Base-by-base conservation (phyloP, 2,329 filamentous ascomycete species). In the Acrocalymma vagum region DNA sequence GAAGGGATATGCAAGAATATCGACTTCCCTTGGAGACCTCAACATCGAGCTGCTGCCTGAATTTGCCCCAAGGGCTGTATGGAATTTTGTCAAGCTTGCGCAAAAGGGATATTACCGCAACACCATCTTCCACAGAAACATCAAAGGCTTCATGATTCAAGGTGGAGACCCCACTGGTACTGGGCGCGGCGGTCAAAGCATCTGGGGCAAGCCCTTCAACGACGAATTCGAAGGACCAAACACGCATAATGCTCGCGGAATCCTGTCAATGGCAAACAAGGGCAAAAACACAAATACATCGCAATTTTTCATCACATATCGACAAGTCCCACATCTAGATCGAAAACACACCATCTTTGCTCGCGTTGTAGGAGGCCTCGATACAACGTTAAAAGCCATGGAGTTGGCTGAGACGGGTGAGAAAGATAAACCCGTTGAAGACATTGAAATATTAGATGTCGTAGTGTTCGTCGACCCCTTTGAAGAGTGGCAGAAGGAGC, bases 291-390 rank as follows among this genome's bases (percentile, higher is more conserved):
- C 93, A 15, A 99, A 99, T 72, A 94, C 89, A 7, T 90, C 84
- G 55, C 94, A 99, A 70, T 99, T 87, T 70, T 99, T 97, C 77
- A 88, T 99, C 63, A 89, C 87, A 0, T 99, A 99, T 70, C 86
- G 90, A 34, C 78, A 88, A 1, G 83, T 86, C 0, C 85, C 87
- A 50, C 94, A 99, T 72, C 80, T 99, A 1, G 90, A 99, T 70
- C 82, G 86, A 45, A 99, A 99, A 65, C 94, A 99, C 71, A 97
- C 94, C n/a, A 88, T 99, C 26, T 99, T 99, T 61, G 94, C 87
- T 2, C 84, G 85, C 24, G 84, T 97, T 0, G 87, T 95, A 1
- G 89, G 87, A 18, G 93, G 88, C 1, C 61, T 85, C 38, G 83
- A 88, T 29, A 82, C 86, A 0, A 82, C 86, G 2, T 76, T 99